These are phyloP conservation scores for Alternaria viburni DNA, from an alignment of 2,329 filamentous ascomycete genomes.

Conservation along the genomic window DNA sequence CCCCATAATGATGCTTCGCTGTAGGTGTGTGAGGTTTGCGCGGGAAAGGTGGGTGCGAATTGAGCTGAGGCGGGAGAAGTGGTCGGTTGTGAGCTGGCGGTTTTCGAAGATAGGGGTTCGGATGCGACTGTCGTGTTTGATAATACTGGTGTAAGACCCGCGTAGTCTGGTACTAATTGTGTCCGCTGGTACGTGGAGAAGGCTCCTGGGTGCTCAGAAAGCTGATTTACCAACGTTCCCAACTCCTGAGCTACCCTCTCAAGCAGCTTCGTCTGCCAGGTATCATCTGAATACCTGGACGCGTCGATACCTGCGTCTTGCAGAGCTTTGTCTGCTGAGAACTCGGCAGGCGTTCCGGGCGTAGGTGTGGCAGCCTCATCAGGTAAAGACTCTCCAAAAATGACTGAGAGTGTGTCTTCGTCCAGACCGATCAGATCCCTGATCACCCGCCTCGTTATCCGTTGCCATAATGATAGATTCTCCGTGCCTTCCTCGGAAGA, in stretches of 20 bases:
- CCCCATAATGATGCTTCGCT: conserved; percentile 68
- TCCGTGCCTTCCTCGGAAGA: conserved; percentile 54
- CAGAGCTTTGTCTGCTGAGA: conserved; percentile 25
- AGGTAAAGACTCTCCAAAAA: conserved; percentile 82
- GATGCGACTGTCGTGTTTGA: conserved; percentile 27
- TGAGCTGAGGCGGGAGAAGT: conserved; percentile 48
- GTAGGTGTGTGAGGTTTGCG: conserved; percentile 39
- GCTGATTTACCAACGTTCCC: conserved; percentile 79
- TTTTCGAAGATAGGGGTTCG: conserved; percentile 30
- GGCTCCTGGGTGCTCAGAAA: conserved; percentile 85
- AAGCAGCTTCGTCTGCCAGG: conserved; percentile 79
- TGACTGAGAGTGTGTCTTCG: conserved; percentile 79
- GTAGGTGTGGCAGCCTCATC: conserved; percentile 41
- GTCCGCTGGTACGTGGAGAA: conserved; percentile 80
- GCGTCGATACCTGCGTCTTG: conserved; percentile 33
- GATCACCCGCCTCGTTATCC: conserved; percentile 85
- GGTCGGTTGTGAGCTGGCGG: conserved; percentile 38
- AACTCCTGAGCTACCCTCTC: conserved; percentile 87
- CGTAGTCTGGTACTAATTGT: conserved; percentile 70
- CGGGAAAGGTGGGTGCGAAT: conserved; percentile 57
- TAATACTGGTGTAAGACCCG: conserved; percentile 70
- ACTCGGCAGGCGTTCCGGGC: conserved; percentile 25
- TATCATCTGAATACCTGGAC: conserved; percentile 44
- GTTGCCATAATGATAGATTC: conserved; percentile 75
- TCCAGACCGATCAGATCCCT: conserved; percentile 90